Conservation (phyloP, 2,329 filamentous ascomycete genomes). For the Trichophyton simii region DNA sequence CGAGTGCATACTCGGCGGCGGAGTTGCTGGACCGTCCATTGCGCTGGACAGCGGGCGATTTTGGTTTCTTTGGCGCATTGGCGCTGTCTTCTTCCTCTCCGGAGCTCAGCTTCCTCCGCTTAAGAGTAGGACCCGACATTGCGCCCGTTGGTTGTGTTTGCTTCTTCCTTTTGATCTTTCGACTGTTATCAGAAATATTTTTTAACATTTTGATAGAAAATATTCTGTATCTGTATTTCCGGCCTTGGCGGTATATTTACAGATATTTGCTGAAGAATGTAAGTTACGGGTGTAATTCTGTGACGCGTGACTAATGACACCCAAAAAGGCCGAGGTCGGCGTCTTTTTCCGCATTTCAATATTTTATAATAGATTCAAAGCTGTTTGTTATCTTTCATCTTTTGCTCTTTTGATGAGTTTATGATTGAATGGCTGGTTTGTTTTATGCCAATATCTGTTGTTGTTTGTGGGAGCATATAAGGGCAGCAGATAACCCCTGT, state of each 20-base stretch:
- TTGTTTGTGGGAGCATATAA: background rate
- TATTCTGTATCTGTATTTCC: background rate
- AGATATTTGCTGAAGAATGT: too few relatives aligned
- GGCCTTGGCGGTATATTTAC: background rate
- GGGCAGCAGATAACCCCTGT: background rate
- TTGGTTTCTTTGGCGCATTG: constrained; percentile 15
- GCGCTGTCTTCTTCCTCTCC: constrained; percentile 15
- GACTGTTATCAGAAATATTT: background rate
- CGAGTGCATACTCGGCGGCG: constrained; percentile 24
- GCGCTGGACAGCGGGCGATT: background rate
- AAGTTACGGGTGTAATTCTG: background rate
- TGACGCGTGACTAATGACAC: background rate
- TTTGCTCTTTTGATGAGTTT: background rate
- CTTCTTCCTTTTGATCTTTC: background rate
- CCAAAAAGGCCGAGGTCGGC: background rate
- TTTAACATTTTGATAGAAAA: background rate
- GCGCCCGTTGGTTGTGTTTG: background rate
- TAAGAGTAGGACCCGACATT: constrained; percentile 28
- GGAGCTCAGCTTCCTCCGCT: constrained; percentile 38
- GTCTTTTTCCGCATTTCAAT: background rate
- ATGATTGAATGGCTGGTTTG: background rate
- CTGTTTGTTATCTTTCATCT: background rate
- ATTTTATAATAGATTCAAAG: background rate
- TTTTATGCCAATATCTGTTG: background rate
- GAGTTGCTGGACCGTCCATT: constrained; percentile 17